phyloP scores from a whole-genome alignment of 1,284 basidiomycete genomes.

The Agaricales sp. region DNA sequence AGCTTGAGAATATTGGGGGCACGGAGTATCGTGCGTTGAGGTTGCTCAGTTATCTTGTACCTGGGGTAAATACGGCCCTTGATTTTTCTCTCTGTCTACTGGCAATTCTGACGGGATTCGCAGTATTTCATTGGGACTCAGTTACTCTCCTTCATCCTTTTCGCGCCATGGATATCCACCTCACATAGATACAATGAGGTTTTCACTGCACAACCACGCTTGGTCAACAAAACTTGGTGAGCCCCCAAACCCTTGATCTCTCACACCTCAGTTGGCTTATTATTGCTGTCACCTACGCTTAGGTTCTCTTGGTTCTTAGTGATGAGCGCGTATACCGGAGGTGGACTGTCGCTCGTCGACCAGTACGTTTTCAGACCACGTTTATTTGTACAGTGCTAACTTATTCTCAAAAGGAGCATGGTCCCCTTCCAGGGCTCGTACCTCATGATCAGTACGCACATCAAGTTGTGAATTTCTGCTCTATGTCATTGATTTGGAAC shows the following conservation, averaged over 20 bases:
- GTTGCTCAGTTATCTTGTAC: constrained; percentile 36
- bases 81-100: neutral
- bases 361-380: constrained; percentile 20
- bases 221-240: constrained; percentile 41
- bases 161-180: constrained; percentile 36
- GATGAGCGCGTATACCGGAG: constrained; percentile 43
- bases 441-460: constrained; percentile 35
- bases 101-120: neutral
- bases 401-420: constrained; percentile 30
- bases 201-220: constrained; percentile 31
- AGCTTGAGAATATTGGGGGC: constrained; percentile 74
- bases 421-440: constrained; percentile 43
- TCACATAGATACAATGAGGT: constrained; percentile 33
- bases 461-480: neutral
- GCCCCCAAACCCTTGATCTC: constrained; percentile 7
- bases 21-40: constrained; percentile 68
- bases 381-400: constrained; percentile 1
- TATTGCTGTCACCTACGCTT: constrained; percentile 1
- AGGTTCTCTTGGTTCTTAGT: constrained; percentile 40
- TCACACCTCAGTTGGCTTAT: neutral
- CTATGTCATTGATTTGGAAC: neutral
- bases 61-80: constrained; percentile 23
- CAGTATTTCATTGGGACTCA: constrained; percentile 43
- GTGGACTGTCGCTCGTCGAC: constrained; percentile 44
- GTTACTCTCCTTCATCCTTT: constrained; percentile 50